Evolutionary conservation across 306 rosid genomes (phyloP).

Genomic region (Fragaria nilgerrensis): DNA sequence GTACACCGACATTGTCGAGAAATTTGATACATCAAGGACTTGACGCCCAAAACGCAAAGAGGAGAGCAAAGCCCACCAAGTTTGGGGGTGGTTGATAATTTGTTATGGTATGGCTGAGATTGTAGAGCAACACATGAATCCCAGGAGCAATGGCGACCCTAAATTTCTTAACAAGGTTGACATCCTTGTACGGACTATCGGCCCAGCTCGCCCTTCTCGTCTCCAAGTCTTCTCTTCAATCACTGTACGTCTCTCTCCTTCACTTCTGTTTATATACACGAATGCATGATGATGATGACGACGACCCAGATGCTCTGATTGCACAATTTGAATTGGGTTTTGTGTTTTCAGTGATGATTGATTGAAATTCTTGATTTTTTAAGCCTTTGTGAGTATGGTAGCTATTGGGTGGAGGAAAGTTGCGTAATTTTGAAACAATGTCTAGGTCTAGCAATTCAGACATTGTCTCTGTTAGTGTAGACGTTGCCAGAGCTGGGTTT

Average conservation of each 20-base stretch:
- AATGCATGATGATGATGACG: not conserved
- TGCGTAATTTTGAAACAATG: not conserved
- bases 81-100: too few relatives aligned
- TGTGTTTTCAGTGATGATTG: not conserved
- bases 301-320: not conserved
- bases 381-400: not conserved
- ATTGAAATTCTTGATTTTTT: not conserved
- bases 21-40: too few relatives aligned
- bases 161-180: conserved; percentile 33
- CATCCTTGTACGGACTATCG: conserved; percentile 69
- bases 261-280: not conserved
- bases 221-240: conserved; percentile 61
- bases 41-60: too few relatives aligned
- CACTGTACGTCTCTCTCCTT: conserved; percentile 41
- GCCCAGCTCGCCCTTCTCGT: conserved; percentile 87
- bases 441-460: not conserved
- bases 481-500: not conserved
- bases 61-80: too few relatives aligned
- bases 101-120: conserved; percentile 50
- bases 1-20: too few relatives aligned
- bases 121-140: conserved; percentile 19
- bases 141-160: not conserved
- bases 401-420: not conserved
- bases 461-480: not conserved
- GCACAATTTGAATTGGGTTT: not conserved